Conservation (phyloP, 805 yeast species). For the Yamadazyma paraphyllophila region DNA sequence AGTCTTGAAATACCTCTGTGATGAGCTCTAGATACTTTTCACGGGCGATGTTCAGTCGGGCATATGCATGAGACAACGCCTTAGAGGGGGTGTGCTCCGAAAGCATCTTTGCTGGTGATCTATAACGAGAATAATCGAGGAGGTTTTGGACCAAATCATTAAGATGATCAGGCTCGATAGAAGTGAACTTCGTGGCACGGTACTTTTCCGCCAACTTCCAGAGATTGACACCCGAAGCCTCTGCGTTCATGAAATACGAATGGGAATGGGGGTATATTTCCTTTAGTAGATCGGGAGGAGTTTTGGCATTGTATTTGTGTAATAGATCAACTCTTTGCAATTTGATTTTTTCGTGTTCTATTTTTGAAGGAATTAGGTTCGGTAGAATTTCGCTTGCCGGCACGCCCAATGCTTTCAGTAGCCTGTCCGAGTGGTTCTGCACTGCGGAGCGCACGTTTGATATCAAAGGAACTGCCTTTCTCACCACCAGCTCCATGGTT, state of each 20-base stretch:
- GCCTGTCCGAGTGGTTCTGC: neutral
- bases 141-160: constrained; percentile 27
- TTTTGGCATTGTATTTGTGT: constrained; percentile 7
- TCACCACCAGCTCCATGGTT: constrained; percentile 2
- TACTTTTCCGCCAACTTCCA: constrained; percentile 23
- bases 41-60: constrained; percentile 20
- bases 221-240: constrained; percentile 2
- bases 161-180: constrained; percentile 25
- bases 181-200: constrained; percentile 22
- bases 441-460: constrained; percentile 4
- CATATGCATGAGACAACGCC: constrained; percentile 13
- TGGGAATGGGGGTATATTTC: constrained; percentile 1
- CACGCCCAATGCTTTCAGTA: constrained; percentile 2
- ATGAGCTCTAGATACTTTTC: constrained; percentile 19
- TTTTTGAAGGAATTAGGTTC: neutral
- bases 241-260: constrained; percentile 13
- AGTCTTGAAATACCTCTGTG: constrained; percentile 26
- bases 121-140: constrained; percentile 23
- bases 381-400: neutral
- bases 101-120: constrained; percentile 24
- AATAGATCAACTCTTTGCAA: neutral
- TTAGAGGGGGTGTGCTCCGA: neutral
- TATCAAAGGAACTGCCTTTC: neutral
- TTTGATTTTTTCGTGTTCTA: neutral
- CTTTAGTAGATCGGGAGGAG: constrained; percentile 7